Evolutionary conservation across 75 land plant genomes (phyloP).

Genomic region (Chamaecyparis obtusa): DNA sequence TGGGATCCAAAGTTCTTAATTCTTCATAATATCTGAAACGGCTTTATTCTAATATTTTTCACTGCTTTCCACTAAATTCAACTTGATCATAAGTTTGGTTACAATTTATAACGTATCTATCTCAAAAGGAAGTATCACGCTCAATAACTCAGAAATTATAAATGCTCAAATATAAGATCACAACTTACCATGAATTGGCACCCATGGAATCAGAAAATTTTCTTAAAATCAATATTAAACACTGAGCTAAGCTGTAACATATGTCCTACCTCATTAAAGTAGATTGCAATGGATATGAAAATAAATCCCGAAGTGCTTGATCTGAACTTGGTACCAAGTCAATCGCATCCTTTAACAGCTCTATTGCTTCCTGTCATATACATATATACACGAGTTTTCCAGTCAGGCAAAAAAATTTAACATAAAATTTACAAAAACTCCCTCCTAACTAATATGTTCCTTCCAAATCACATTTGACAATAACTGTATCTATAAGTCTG

Average conservation of each 20-base stretch:
- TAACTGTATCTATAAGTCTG: not conserved
- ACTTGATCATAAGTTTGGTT: not conserved
- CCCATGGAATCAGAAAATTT: conserved; percentile 2
- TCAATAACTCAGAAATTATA: not conserved
- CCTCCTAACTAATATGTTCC: not conserved
- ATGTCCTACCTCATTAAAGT: conserved; percentile 64
- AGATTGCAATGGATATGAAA: conserved; percentile 72
- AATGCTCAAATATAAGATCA: not conserved
- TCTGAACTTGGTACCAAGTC: conserved; percentile 80
- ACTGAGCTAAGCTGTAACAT: not conserved
- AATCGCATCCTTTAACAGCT: conserved; percentile 77
- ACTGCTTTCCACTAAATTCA: not conserved
- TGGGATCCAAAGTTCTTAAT: not conserved
- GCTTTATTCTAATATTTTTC: not conserved
- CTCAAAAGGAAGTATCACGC: not conserved
- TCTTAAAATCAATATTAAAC: not conserved
- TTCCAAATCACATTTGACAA: not conserved
- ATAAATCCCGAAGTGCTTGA: conserved; percentile 48
- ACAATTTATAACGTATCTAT: not conserved
- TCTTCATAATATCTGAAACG: not conserved
- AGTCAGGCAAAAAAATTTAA: not conserved
- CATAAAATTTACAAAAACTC: not conserved
- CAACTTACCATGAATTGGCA: not conserved
- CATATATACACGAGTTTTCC: not conserved
- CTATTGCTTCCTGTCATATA: conserved; percentile 62